Conservation (phyloP, 306 rosid species). For the Acacia melanoxylon region DNA sequence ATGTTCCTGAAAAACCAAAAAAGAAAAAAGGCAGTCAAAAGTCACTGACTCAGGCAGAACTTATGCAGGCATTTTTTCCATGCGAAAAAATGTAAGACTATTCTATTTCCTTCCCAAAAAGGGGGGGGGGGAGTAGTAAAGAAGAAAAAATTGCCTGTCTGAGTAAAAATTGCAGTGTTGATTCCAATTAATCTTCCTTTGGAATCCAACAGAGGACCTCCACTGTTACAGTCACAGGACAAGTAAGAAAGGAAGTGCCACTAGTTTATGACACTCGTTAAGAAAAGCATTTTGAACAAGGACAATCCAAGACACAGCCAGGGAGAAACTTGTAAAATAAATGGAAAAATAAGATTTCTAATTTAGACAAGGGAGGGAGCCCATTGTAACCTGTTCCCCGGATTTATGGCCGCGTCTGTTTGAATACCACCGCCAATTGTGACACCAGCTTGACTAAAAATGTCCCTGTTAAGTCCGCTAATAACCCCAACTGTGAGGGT, state of each 20-base stretch:
- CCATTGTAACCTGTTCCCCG: conserved; percentile 77
- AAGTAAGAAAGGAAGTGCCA: conserved; percentile 23
- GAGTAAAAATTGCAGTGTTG: conserved; percentile 94
- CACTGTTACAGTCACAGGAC: conserved; percentile 57
- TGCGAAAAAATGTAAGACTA: neutral
- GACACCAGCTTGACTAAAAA: conserved; percentile 87
- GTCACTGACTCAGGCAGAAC: conserved; percentile 19
- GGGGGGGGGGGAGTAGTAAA: neutral
- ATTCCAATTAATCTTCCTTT: conserved; percentile 91
- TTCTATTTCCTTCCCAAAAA: conserved; percentile 3
- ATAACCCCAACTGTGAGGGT: conserved; percentile 94
- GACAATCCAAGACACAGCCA: conserved; percentile 14
- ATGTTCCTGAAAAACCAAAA: conserved; percentile 67
- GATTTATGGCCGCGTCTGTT: conserved; percentile 97
- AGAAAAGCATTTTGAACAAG: neutral
- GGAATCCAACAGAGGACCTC: conserved; percentile 91
- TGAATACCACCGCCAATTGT: conserved; percentile 96
- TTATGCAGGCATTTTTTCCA: conserved; percentile 19
- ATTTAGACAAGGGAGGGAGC: conserved; percentile 20
- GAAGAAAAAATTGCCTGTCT: conserved; percentile 57
- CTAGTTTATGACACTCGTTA: conserved; percentile 2
- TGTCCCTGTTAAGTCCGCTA: conserved; percentile 92
- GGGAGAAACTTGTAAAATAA: conserved; percentile 3
- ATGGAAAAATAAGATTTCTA: conserved; percentile 9
- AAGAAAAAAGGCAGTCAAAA: neutral